Evolutionary conservation across 2,329 filamentous ascomycete species (phyloP).

Genomic region (Fusarium brevicatenulatum): DNA sequence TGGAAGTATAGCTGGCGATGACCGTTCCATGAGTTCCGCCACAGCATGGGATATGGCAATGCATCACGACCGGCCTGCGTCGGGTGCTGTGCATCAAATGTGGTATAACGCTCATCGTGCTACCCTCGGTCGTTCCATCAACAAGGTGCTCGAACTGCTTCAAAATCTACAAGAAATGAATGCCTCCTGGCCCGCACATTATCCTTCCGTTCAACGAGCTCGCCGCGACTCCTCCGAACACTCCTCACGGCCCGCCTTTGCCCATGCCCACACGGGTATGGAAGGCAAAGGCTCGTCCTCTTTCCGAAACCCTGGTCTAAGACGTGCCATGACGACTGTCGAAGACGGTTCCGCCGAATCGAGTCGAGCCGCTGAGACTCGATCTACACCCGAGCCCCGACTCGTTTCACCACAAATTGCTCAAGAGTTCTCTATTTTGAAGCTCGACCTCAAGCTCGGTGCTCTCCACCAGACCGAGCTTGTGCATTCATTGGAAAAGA

Average conservation of each 20-base stretch:
- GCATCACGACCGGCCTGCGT: conserved; percentile 62
- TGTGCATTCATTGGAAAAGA: conserved; percentile 93
- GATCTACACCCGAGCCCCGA: conserved; percentile 74
- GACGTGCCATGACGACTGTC: conserved; percentile 78
- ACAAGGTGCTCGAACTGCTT: conserved; percentile 84
- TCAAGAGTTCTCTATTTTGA: conserved; percentile 94
- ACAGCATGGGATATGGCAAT: conserved; percentile 59
- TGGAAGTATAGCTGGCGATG: conserved; percentile 77
- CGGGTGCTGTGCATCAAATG: conserved; percentile 89
- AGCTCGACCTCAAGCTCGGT: conserved; percentile 92
- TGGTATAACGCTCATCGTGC: conserved; percentile 94
- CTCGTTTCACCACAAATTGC: conserved; percentile 92
- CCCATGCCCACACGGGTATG: conserved; percentile 70
- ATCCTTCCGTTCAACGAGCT: conserved; percentile 81
- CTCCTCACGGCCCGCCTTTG: conserved; percentile 68
- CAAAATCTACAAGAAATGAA: conserved; percentile 90
- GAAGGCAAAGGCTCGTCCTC: conserved; percentile 57
- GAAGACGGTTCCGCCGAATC: conserved; percentile 71
- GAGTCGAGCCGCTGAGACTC: conserved; percentile 74
- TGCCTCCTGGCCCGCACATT: conserved; percentile 90
- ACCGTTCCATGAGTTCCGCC: conserved; percentile 58
- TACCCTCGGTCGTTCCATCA: conserved; percentile 87
- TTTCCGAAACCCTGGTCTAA: conserved; percentile 61
- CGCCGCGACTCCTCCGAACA: conserved; percentile 56
- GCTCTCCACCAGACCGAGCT: conserved; percentile 86